A percentile compares a stretch with the other conserved stretches of the same genome.
Conservation (phyloP, 768 basidiomycete species). For the Candolleomyces eurysporus region DNA sequence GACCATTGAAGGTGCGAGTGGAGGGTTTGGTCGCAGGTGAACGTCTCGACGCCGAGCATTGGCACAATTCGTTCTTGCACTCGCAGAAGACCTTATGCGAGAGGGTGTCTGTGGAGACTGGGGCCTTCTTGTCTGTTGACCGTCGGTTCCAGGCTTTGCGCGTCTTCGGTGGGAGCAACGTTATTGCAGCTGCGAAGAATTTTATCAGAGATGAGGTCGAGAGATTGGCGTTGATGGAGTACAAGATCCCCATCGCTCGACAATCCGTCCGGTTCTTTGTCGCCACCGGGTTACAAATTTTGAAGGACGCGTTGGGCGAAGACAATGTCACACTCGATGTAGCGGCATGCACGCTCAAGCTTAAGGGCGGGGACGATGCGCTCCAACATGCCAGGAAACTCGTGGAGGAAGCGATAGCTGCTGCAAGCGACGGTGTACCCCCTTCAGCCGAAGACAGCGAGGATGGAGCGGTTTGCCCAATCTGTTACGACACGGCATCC, state of each 20-base stretch:
- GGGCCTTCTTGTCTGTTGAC: slow-evolving; percentile 45
- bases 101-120: slow-evolving; percentile 32
- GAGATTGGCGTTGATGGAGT: slow-evolving; percentile 42
- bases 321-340: slow-evolving; percentile 51
- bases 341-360: slow-evolving; percentile 38
- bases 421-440: neutral
- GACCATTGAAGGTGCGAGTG: slow-evolving; percentile 57
- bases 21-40: slow-evolving; percentile 54
- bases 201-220: slow-evolving; percentile 48
- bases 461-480: slow-evolving; percentile 40
- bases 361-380: slow-evolving; percentile 58
- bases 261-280: slow-evolving; percentile 49
- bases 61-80: slow-evolving; percentile 47
- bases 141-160: slow-evolving; percentile 43
- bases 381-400: slow-evolving; percentile 43
- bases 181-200: slow-evolving; percentile 39
- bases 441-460: slow-evolving; percentile 2
- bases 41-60: slow-evolving; percentile 40
- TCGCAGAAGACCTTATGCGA: slow-evolving; percentile 30
- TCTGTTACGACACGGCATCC: slow-evolving; percentile 48
- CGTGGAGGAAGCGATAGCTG: slow-evolving; percentile 28
- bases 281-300: slow-evolving; percentile 42
- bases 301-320: slow-evolving; percentile 55
- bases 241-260: slow-evolving; percentile 34
- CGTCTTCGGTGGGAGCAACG: slow-evolving; percentile 40